Evolutionary conservation across 1,139 yeast genomes (phyloP), one percentile per base, ranked within the genome.

Genomic region (Kluyveromyces sp.): DNA sequence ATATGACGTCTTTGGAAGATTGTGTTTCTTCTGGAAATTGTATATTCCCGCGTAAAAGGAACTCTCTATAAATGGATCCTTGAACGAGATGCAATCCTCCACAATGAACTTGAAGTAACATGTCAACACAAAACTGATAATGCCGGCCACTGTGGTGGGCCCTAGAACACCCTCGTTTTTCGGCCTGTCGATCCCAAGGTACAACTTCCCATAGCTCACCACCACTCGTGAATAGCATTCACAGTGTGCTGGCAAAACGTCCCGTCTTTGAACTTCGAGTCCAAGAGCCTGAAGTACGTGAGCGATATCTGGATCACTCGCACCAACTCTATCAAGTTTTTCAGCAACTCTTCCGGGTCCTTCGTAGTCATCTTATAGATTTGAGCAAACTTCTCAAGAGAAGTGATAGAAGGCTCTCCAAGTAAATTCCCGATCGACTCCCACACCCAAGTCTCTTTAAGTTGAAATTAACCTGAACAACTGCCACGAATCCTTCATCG

Each of bases 31-130:
- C 60, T 86, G 94, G 59, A 84, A 85, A 52, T 76, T 78, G 46
- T 70, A 69, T 46, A 84, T 78, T 2, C 84, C 82, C 43, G 81
- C 65, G 45, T 80, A 72, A 51, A 81, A 80, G 49, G 74, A 75
- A 47, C 81, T 83, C 48, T 81, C 81, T 56, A 87, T 95, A 62
- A 83, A 81, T 0, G 95, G 90, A 60, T 90, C 97, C 59, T 88
- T 89, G 0, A 96, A 90, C 2, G 83, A 81, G 52, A 81, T 86
- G 52, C 88, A 79, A 31, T 84, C 84, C 2, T 87, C 83, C n/a
- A 80, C 69, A 37, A 83, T 74, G 38, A 90, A 63, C 48, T 95
- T 74, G 47, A 83, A 72, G 50, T 82, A 77, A 37, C 84, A 73
- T 51, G 89, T 81, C 26, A 83, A 65, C 0, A 85, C 75, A 57